A percentile compares a stretch with the other conserved stretches of the same genome.
Evolutionary conservation across 2,329 filamentous ascomycete species (phyloP).

Genomic region (Cladosporium sp.): DNA sequence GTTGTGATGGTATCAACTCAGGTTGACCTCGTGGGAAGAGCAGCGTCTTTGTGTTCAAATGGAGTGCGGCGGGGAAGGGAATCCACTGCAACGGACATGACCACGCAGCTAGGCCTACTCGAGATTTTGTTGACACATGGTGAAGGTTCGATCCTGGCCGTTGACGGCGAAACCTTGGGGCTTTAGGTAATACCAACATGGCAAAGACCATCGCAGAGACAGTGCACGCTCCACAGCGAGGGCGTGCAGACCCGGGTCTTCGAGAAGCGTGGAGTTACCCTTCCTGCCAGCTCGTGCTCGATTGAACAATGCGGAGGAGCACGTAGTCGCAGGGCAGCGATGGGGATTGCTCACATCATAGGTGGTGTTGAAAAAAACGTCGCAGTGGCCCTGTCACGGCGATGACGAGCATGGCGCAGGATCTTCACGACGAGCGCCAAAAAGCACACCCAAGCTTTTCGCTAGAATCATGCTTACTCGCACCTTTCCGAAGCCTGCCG

Average conservation of each 20-base stretch:
- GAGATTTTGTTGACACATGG: slow-evolving; percentile 17
- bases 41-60: slow-evolving; percentile 7
- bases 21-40: neutral
- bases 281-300: neutral
- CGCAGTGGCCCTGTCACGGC: neutral
- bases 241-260: neutral
- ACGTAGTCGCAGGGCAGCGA: neutral
- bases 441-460: slow-evolving; percentile 16
- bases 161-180: slow-evolving; percentile 17
- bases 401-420: slow-evolving; percentile 16
- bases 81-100: slow-evolving; percentile 9
- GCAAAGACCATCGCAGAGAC: slow-evolving; percentile 13
- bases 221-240: slow-evolving; percentile 11
- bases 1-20: neutral
- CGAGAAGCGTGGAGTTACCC: slow-evolving; percentile 14
- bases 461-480: slow-evolving; percentile 9
- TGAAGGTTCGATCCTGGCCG: slow-evolving; percentile 1
- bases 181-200: slow-evolving; percentile 13
- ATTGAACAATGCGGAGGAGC: slow-evolving; percentile 7
- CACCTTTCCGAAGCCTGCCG: slow-evolving; percentile 4
- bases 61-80: slow-evolving; percentile 16
- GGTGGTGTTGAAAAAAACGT: neutral
- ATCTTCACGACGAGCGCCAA: slow-evolving; percentile 6
- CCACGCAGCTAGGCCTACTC: slow-evolving; percentile 13
- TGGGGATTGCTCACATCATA: neutral